Evolutionary conservation across 352 stramenopile genomes (phyloP).

Genomic region (Labyrinthula sp.): DNA sequence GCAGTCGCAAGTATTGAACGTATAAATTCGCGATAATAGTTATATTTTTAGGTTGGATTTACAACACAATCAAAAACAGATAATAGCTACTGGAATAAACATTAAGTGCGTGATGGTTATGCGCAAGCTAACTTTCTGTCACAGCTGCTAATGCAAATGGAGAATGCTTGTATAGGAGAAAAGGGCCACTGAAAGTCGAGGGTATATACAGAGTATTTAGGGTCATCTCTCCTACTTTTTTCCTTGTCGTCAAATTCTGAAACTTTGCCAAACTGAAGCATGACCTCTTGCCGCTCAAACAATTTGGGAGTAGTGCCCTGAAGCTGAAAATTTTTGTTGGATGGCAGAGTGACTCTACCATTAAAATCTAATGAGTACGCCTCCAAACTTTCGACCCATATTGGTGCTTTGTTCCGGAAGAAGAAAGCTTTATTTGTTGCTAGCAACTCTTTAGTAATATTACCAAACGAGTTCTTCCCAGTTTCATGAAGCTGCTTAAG

Average conservation of each 20-base stretch:
- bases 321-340: conserved; percentile 36
- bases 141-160: conserved; percentile 54
- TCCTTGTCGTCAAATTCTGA: conserved; percentile 7
- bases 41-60: no score
- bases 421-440: conserved; percentile 43
- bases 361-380: conserved; percentile 54
- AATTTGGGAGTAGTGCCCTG: neutral
- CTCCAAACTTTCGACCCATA: conserved; percentile 63
- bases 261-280: conserved; percentile 69
- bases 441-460: neutral
- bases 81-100: no score
- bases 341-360: conserved; percentile 28
- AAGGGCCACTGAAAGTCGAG: conserved; percentile 33
- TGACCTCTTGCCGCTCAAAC: conserved; percentile 31
- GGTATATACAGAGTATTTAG: conserved; percentile 24
- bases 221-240: no score
- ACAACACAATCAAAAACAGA: no score
- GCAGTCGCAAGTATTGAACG: no score
- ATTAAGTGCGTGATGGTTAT: no score
- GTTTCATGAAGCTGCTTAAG: conserved; percentile 1
- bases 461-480: conserved; percentile 1
- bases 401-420: conserved; percentile 38
- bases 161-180: conserved; percentile 35
- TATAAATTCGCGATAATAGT: no score
- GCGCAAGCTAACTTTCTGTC: conserved; percentile 54